Evolutionary conservation across 805 yeast species (phyloP).

Genomic region (Kodamaea restingae): DNA sequence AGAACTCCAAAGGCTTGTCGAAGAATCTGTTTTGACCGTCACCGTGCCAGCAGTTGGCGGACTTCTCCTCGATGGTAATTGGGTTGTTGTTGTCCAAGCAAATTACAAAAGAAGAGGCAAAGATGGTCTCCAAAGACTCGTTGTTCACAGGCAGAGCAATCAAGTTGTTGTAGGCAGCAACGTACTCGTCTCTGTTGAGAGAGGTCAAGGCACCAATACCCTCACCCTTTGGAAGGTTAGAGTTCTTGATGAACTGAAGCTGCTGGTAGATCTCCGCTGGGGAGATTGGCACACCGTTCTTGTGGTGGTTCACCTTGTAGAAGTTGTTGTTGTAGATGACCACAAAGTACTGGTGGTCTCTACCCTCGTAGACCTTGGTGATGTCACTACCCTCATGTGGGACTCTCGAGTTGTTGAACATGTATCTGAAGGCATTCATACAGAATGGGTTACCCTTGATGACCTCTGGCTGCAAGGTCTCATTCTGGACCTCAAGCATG

Average conservation of each 20-base stretch:
- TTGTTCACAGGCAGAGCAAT: conserved; percentile 56
- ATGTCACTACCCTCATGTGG: conserved; percentile 67
- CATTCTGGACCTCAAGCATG: conserved; percentile 60
- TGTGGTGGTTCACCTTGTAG: conserved; percentile 68
- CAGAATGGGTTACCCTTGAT: conserved; percentile 78
- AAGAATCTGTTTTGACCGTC: conserved; percentile 85
- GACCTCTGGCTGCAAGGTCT: conserved; percentile 77
- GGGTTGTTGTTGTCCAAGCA: conserved; percentile 76
- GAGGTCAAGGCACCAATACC: conserved; percentile 80
- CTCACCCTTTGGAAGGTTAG: conserved; percentile 38
- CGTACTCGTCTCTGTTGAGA: conserved; percentile 82
- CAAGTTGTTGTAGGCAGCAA: conserved; percentile 54
- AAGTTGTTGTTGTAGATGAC: conserved; percentile 75
- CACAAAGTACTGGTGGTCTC: conserved; percentile 60
- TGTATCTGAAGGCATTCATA: conserved; percentile 86
- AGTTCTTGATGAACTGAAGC: conserved; percentile 48
- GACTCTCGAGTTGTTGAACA: conserved; percentile 86
- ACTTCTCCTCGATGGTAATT: conserved; percentile 74
- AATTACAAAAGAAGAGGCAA: conserved; percentile 73
- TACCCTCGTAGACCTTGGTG: conserved; percentile 48
- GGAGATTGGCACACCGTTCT: conserved; percentile 41
- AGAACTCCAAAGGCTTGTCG: conserved; percentile 87
- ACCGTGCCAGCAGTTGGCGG: conserved; percentile 92
- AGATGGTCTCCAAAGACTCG: conserved; percentile 61
- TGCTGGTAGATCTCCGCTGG: conserved; percentile 52